Conservation (phyloP, 1,139 yeast genomes). For the Kodamaea derodonti region DNA sequence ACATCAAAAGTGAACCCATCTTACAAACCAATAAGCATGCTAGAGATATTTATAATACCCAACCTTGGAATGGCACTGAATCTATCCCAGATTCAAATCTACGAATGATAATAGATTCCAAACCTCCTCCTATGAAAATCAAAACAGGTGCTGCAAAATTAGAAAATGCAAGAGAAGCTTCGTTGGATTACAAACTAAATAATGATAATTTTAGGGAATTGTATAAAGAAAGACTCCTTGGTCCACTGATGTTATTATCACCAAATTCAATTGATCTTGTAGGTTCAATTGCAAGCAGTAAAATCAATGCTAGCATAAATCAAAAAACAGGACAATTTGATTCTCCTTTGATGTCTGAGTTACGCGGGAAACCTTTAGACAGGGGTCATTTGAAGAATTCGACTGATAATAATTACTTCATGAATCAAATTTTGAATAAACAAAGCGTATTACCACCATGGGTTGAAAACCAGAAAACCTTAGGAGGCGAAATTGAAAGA, state of each 20-base stretch:
- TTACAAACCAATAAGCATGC: conserved; percentile 45
- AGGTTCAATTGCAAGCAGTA: conserved; percentile 65
- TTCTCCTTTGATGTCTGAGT: conserved; percentile 39
- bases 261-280: conserved; percentile 41
- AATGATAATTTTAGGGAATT: conserved; percentile 58
- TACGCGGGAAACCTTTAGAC: conserved; percentile 62
- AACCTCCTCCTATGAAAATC: conserved; percentile 23
- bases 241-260: conserved; percentile 50
- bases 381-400: conserved; percentile 59
- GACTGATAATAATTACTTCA: conserved; percentile 38
- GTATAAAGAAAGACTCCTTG: conserved; percentile 60
- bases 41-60: conserved; percentile 45
- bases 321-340: conserved; percentile 61
- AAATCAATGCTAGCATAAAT: conserved; percentile 69
- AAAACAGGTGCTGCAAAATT: conserved; percentile 2
- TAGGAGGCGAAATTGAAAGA: conserved; percentile 41
- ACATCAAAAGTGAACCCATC: conserved; percentile 20
- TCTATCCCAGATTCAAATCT: conserved; percentile 44
- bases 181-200: conserved; percentile 59
- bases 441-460: conserved; percentile 86
- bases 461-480: conserved; percentile 73
- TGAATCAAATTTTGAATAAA: conserved; percentile 56
- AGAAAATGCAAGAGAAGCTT: conserved; percentile 37
- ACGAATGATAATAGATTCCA: conserved; percentile 61
- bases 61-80: conserved; percentile 74